A percentile compares a stretch with the other conserved stretches of the same genome.
These are phyloP conservation scores for Marasmius fiardii DNA, from an alignment of 1,284 basidiomycete genomes.

Conservation along the genomic window DNA sequence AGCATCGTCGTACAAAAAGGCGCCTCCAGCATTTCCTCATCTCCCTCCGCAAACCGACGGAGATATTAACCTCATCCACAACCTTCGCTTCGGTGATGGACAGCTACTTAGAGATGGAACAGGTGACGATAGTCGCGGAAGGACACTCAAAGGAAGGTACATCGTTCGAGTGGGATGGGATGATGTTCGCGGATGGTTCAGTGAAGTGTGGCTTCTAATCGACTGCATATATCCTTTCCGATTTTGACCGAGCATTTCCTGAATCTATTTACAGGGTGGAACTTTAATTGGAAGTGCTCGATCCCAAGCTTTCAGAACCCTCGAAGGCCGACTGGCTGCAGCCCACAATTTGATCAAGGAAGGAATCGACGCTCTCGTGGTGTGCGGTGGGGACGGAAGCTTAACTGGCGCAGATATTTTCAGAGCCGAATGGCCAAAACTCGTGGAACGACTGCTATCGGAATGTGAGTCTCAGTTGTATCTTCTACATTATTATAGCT, in stretches of 20 bases:
- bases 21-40: constrained; percentile 13
- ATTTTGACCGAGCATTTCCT: not conserved
- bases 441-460: constrained; percentile 67
- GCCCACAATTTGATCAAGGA: constrained; percentile 92
- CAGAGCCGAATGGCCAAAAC: constrained; percentile 88
- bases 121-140: constrained; percentile 68
- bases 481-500: not conserved
- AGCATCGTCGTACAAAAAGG: constrained; percentile 22
- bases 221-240: not conserved
- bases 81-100: constrained; percentile 89
- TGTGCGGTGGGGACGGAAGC: constrained; percentile 96
- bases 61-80: constrained; percentile 53
- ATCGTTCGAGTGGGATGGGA: constrained; percentile 98
- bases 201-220: constrained; percentile 53
- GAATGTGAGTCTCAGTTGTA: constrained; percentile 38
- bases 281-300: constrained; percentile 96
- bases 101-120: constrained; percentile 88
- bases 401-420: constrained; percentile 96
- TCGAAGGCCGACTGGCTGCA: constrained; percentile 83
- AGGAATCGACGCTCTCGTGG: constrained; percentile 95
- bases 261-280: constrained; percentile 62
- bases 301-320: constrained; percentile 83
- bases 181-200: constrained; percentile 94
- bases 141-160: constrained; percentile 85
- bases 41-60: constrained; percentile 17